Percentiles rank a stretch among this genome's conserved stretches.
Evolutionary conservation across 805 yeast species (phyloP).

Genomic region (Grigorovia jiainica): DNA sequence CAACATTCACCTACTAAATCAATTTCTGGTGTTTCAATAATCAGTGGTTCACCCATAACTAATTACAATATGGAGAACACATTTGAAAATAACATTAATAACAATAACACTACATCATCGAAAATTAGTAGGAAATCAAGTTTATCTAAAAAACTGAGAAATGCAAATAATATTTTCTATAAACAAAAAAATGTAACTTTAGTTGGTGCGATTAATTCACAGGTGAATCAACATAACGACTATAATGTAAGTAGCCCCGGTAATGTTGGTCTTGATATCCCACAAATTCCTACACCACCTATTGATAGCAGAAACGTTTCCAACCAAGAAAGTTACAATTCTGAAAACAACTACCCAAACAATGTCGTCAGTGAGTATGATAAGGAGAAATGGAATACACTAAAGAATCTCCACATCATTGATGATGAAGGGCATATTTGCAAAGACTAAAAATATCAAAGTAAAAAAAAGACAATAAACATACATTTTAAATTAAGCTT

Average conservation of each 20-base stretch:
- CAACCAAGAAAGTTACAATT: slow-evolving; percentile 5
- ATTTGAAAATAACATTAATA: background rate
- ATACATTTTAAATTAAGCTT: no score
- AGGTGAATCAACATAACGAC: no score
- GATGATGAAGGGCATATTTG: slow-evolving; percentile 5
- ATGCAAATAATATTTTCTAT: slow-evolving; percentile 10
- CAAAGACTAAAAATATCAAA: background rate
- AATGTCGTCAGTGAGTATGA: slow-evolving; percentile 28
- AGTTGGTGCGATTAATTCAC: background rate
- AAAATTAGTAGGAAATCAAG: slow-evolving; percentile 4
- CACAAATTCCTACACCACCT: background rate
- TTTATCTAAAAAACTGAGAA: slow-evolving; percentile 1
- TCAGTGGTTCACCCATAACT: slow-evolving; percentile 2
- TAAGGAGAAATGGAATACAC: slow-evolving; percentile 27
- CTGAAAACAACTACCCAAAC: slow-evolving; percentile 19
- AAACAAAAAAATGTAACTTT: slow-evolving; percentile 5
- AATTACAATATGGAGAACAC: background rate
- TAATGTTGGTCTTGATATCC: background rate
- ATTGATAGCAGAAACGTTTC: slow-evolving; percentile 4
- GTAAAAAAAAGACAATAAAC: no score
- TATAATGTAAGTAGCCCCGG: background rate
- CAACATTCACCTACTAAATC: slow-evolving; percentile 27
- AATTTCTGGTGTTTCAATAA: slow-evolving; percentile 10
- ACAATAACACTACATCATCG: background rate
- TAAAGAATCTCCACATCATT: slow-evolving; percentile 5